phyloP scores from a whole-genome alignment of 148 eudicot species.

The Polygonum maritimum region DNA sequence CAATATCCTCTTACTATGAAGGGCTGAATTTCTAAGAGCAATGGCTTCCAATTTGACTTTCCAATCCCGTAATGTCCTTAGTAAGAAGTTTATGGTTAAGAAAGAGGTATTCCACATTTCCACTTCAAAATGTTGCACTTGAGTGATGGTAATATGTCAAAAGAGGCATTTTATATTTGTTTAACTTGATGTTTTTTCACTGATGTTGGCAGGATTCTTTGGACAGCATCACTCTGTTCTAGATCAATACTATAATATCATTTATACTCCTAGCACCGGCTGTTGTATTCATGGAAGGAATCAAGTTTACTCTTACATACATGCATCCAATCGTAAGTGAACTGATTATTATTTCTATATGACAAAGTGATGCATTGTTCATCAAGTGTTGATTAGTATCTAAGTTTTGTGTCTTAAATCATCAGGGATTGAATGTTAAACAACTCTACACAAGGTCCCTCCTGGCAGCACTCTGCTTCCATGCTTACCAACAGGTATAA shows the following conservation, averaged over 20 bases:
- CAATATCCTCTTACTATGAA: slow-evolving; percentile 7
- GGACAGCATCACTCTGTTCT: slow-evolving; percentile 92
- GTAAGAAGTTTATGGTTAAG: slow-evolving; percentile 79
- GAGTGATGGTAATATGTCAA: not conserved
- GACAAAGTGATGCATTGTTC: not conserved
- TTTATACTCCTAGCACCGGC: slow-evolving; percentile 68
- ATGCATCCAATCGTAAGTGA: slow-evolving; percentile 72
- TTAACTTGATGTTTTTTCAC: not conserved
- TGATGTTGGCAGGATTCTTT: slow-evolving; percentile 59
- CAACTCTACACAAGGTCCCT: slow-evolving; percentile 61
- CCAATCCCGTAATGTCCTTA: slow-evolving; percentile 87
- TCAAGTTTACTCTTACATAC: slow-evolving; percentile 81
- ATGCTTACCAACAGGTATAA: slow-evolving; percentile 88
- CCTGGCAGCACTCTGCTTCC: slow-evolving; percentile 87
- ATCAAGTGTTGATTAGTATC: not conserved
- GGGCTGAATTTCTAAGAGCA: slow-evolving; percentile 70
- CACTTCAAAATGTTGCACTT: not conserved
- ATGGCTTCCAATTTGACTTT: slow-evolving; percentile 94
- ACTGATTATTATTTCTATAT: not conserved
- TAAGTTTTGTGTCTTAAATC: not conserved
- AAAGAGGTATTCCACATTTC: slow-evolving; percentile 41
- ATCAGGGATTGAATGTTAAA: slow-evolving; percentile 66
- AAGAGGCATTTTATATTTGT: not conserved
- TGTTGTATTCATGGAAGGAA: slow-evolving; percentile 64
- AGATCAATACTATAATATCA: slow-evolving; percentile 89